Conservation (phyloP, 2,329 filamentous ascomycete genomes). For the Exophiala alcalophila region DNA sequence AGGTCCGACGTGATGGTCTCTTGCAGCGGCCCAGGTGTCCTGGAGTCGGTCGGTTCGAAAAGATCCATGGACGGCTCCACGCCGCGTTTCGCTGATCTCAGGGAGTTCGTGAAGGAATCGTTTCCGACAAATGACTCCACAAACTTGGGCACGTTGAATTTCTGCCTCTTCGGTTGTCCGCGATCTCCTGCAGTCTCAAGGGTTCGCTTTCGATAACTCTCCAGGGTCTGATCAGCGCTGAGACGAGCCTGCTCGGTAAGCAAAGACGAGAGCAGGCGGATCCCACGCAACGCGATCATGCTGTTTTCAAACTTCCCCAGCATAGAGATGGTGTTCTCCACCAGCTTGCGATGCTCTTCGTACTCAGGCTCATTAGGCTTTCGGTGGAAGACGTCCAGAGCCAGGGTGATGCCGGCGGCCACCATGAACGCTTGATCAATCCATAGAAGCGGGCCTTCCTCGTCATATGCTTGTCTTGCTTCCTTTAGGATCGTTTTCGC, state of each 20-base stretch:
- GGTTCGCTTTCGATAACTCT: constrained; percentile 27
- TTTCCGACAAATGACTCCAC: constrained; percentile 28
- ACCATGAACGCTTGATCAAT: constrained; percentile 44
- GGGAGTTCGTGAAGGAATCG: constrained; percentile 24
- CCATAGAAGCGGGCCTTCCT: constrained; percentile 43
- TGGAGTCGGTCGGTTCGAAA: constrained; percentile 17
- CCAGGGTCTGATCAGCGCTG: constrained; percentile 26
- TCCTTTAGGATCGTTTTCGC: constrained; percentile 42
- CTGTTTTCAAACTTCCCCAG: constrained; percentile 29
- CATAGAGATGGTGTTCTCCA: constrained; percentile 28
- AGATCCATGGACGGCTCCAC: constrained; percentile 18
- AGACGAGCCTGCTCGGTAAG: constrained; percentile 29
- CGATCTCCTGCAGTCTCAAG: constrained; percentile 16
- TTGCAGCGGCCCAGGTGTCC: constrained; percentile 15
- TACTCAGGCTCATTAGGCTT: constrained; percentile 24
- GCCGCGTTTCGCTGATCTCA: constrained; percentile 15
- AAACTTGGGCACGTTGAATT: constrained; percentile 30
- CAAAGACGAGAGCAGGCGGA: constrained; percentile 27
- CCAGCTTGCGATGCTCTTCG: constrained; percentile 27
- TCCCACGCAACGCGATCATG: constrained; percentile 30
- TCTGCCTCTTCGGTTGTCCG: constrained; percentile 25
- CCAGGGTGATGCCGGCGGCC: constrained; percentile 40
- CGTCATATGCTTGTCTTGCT: constrained; percentile 36
- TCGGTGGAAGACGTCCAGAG: constrained; percentile 40
- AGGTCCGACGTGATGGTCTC: constrained; percentile 17